Base-by-base conservation (phyloP, 768 basidiomycete genomes). In the Lentinula sp. region DNA sequence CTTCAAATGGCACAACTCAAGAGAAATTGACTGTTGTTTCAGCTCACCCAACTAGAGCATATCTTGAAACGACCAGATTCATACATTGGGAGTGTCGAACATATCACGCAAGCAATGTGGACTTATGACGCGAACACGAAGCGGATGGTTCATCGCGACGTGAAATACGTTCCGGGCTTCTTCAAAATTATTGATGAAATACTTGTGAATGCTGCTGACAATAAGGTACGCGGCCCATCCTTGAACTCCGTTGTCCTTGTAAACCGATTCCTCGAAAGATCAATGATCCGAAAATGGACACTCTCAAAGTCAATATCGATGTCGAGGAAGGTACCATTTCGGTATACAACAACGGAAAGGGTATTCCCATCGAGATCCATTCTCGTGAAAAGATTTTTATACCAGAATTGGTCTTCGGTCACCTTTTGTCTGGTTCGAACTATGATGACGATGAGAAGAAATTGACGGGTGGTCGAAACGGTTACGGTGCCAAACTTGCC, bases 141-240 rank as follows among this genome's bases (percentile, higher is more conserved):
- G 68, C 87, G 87, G 32, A 94, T 99, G 88, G 85, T 85, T 1
- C 74, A 85, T 67, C 82, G 88, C 68, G 94, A 87, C 52, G 90
- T 89, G 64, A 91, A 85, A 67, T 99, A 89, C 69, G 95, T 98
- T 2, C 97, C 97, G 0, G 97, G 95, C 57, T 96, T 99, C 73
- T 95, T 95, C 84, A 99, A 99, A 81, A 99, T 99, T 68, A 89
- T 99, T 13, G 97, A 99, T 69, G 97, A 99, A 76, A 99, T 99
- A 68, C 79, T 99, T 2, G 97, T 99, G 67, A 99, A 99, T 73
- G 97, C 97, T 21, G 97, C 97, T 3, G 97, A 99, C 72, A 97
- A 98, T 77, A 99, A 99, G 88, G 96, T 92, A 64, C 60, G 79
- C 72, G 0, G n/a, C 31, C 37, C 55, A 3, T 37, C 10, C n/a